Evolutionary conservation across 139 green algal genomes (phyloP).

Genomic region (Tetraselmis chui): DNA sequence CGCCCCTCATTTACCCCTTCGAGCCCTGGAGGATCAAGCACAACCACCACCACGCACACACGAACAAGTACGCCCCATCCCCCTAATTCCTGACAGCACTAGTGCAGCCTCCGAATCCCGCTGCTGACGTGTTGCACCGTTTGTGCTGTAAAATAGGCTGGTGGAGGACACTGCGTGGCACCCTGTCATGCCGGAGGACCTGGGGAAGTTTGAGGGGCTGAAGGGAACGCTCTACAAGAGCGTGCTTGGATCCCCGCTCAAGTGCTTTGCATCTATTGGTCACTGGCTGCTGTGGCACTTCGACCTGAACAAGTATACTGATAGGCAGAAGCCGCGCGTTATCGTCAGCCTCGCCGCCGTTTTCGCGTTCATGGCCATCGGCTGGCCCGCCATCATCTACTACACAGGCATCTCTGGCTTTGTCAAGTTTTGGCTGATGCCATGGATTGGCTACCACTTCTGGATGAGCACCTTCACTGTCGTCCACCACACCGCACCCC

Average conservation of each 20-base stretch:
- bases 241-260: slow-evolving; percentile 83
- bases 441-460: slow-evolving; percentile 98
- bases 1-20: slow-evolving; percentile 93
- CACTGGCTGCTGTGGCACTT: slow-evolving; percentile 92
- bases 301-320: slow-evolving; percentile 75
- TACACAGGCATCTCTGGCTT: slow-evolving; percentile 62
- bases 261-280: slow-evolving; percentile 80
- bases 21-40: slow-evolving; percentile 99
- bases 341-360: slow-evolving; percentile 65
- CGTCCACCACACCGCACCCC: slow-evolving; percentile 94
- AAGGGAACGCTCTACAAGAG: slow-evolving; percentile 46
- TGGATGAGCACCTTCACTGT: slow-evolving; percentile 98
- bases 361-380: slow-evolving; percentile 55
- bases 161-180: slow-evolving; percentile 93
- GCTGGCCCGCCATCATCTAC: slow-evolving; percentile 61
- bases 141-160: slow-evolving; percentile 45
- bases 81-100: not conserved
- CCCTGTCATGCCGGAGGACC: slow-evolving; percentile 58
- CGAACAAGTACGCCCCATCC: slow-evolving; percentile 80
- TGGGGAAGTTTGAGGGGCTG: slow-evolving; percentile 32
- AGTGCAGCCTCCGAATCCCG: too few relatives aligned
- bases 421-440: slow-evolving; percentile 96
- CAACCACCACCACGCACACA: slow-evolving; percentile 96
- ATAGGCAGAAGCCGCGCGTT: slow-evolving; percentile 70
- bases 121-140: too few relatives aligned